A percentile compares a stretch with the other conserved stretches of the same genome.
phyloP scores from a whole-genome alignment of 225 moss, liverwort and hornwort genomes.

The Thuidium tamariscinum region DNA sequence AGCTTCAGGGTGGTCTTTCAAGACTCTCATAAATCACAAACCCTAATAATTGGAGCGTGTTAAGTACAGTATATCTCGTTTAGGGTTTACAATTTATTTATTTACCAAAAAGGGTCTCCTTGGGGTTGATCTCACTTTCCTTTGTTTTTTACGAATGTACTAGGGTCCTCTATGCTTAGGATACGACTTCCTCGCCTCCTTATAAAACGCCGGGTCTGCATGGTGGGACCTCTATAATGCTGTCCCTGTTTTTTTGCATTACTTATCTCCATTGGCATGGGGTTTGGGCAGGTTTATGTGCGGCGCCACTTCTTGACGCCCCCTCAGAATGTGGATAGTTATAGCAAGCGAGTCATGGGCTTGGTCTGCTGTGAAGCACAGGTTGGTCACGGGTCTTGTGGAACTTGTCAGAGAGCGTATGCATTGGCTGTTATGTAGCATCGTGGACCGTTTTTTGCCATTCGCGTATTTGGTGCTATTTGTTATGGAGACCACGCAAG shows the following conservation, averaged over 20 bases:
- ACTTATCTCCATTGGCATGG: background rate
- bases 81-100: background rate
- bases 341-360: conserved; percentile 74
- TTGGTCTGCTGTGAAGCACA: conserved; percentile 99
- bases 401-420: background rate
- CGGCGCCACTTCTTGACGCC: conserved; percentile 89
- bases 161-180: background rate
- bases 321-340: conserved; percentile 80
- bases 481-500: background rate
- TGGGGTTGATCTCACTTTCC: background rate
- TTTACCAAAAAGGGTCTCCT: background rate
- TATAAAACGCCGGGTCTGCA: background rate
- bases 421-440: background rate
- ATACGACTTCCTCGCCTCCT: background rate
- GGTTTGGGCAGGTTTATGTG: conserved; percentile 61
- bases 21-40: background rate
- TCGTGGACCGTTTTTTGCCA: background rate
- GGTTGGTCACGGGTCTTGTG: conserved; percentile 10
- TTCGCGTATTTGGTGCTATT: background rate
- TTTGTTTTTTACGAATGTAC: background rate
- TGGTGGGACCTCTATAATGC: background rate
- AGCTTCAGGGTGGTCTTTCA: background rate
- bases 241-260: background rate
- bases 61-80: background rate
- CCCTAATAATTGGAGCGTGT: background rate